These are phyloP conservation scores for Macroventuria anomochaeta DNA, from an alignment of 2,329 filamentous ascomycete species.

Conservation along the genomic window DNA sequence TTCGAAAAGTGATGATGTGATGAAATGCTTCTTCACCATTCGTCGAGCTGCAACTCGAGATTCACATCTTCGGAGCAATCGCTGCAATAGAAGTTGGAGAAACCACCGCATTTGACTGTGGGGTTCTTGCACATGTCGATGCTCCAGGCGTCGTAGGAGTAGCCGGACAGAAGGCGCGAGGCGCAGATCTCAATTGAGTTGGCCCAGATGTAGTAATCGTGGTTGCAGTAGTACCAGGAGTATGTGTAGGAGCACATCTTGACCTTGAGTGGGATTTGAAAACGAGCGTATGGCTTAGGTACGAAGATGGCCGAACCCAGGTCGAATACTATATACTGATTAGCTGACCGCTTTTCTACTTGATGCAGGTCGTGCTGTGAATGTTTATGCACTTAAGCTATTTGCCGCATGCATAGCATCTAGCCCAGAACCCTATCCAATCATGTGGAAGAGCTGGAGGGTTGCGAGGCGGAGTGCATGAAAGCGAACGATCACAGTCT, in stretches of 20 bases:
- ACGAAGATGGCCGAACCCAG: background rate
- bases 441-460: background rate
- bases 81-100: conserved; percentile 54
- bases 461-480: background rate
- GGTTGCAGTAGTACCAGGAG: conserved; percentile 57
- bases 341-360: conserved; percentile 21
- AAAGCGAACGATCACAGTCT: background rate
- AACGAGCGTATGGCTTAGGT: too few species aligned
- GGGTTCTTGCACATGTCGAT: conserved; percentile 57
- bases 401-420: background rate
- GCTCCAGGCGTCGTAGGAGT: conserved; percentile 57
- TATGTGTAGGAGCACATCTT: conserved; percentile 57
- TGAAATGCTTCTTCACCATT: conserved; percentile 33
- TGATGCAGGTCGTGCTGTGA: background rate
- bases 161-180: conserved; percentile 53
- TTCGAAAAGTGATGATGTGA: too few species aligned
- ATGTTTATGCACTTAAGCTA: background rate
- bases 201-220: conserved; percentile 57
- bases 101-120: conserved; percentile 50
- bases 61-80: conserved; percentile 54
- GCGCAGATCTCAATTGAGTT: conserved; percentile 55
- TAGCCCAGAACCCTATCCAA: background rate
- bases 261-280: background rate
- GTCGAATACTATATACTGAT: conserved; percentile 10
- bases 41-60: conserved; percentile 53